Conservation (phyloP, 805 yeast species). For the Candida ascalaphidarum region DNA sequence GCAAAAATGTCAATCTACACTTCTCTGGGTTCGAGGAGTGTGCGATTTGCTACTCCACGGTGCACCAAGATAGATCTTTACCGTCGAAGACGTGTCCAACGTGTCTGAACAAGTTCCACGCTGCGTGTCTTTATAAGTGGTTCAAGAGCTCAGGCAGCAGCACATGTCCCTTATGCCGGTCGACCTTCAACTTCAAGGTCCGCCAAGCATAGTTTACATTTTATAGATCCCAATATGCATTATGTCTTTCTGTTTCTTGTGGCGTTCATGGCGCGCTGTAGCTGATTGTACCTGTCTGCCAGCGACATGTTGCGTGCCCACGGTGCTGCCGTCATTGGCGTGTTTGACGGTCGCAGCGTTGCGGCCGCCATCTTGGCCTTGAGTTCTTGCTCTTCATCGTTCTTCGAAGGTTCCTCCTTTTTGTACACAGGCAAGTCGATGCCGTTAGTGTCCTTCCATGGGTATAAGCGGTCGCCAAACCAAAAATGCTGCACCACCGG, state of each 20-base stretch:
- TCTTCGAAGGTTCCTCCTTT: background rate
- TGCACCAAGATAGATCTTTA: slow-evolving; percentile 83
- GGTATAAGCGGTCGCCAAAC: slow-evolving; percentile 47
- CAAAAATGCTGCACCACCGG: slow-evolving; percentile 93
- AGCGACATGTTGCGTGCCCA: no score
- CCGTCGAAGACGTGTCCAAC: slow-evolving; percentile 86
- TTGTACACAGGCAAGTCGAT: slow-evolving; percentile 3
- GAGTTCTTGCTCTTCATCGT: background rate
- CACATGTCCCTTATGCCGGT: slow-evolving; percentile 92
- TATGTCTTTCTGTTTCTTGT: no score
- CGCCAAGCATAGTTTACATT: no score
- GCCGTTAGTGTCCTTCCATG: slow-evolving; percentile 7
- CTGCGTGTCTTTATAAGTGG: slow-evolving; percentile 96
- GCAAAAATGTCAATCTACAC: slow-evolving; percentile 70
- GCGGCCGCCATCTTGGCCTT: no score
- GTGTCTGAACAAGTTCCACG: slow-evolving; percentile 89
- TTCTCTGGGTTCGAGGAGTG: slow-evolving; percentile 95
- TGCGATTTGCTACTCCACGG: slow-evolving; percentile 89
- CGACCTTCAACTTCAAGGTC: slow-evolving; percentile 51
- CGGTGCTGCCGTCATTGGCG: no score
- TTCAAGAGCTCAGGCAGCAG: slow-evolving; percentile 88
- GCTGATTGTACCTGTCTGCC: no score
- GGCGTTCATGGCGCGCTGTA: no score
- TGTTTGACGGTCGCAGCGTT: no score
- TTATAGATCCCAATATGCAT: no score